Evolutionary conservation across 768 basidiomycete genomes (phyloP).

Genomic region (Mycena leptocephala): DNA sequence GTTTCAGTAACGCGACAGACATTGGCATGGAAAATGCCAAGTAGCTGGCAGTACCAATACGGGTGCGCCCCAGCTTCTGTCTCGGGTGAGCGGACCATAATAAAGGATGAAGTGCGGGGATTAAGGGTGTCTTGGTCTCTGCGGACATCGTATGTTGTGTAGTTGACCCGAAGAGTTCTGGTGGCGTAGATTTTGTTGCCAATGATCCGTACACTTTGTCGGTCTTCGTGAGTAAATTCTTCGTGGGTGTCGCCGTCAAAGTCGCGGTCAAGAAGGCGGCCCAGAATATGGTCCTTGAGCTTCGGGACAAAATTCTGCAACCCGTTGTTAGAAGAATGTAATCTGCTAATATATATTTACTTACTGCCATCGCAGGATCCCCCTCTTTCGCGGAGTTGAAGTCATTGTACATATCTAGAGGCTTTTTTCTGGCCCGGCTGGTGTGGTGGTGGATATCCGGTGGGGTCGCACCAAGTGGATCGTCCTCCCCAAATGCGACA

Average conservation of each 20-base stretch:
- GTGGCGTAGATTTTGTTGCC: slow-evolving; percentile 47
- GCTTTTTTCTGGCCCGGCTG: slow-evolving; percentile 34
- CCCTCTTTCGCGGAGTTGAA: background rate
- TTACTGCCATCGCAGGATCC: slow-evolving; percentile 42
- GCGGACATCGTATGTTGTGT: slow-evolving; percentile 55
- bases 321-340: background rate
- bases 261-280: slow-evolving; percentile 40
- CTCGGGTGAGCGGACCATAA: slow-evolving; percentile 41
- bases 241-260: slow-evolving; percentile 51
- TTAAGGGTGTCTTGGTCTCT: slow-evolving; percentile 51
- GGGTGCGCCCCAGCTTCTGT: slow-evolving; percentile 34
- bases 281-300: slow-evolving; percentile 53
- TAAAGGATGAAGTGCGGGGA: slow-evolving; percentile 39
- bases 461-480: slow-evolving; percentile 14
- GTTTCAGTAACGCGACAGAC: slow-evolving; percentile 27
- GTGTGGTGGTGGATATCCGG: slow-evolving; percentile 34
- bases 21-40: slow-evolving; percentile 43
- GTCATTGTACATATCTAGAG: slow-evolving; percentile 39
- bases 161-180: slow-evolving; percentile 49
- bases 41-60: slow-evolving; percentile 41
- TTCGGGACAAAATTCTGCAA: slow-evolving; percentile 48
- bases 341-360: background rate
- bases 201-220: slow-evolving; percentile 34
- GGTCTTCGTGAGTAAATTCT: slow-evolving; percentile 38
- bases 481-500: background rate